Base-by-base conservation (phyloP, 805 yeast species). In the Lachancea sp. region DNA sequence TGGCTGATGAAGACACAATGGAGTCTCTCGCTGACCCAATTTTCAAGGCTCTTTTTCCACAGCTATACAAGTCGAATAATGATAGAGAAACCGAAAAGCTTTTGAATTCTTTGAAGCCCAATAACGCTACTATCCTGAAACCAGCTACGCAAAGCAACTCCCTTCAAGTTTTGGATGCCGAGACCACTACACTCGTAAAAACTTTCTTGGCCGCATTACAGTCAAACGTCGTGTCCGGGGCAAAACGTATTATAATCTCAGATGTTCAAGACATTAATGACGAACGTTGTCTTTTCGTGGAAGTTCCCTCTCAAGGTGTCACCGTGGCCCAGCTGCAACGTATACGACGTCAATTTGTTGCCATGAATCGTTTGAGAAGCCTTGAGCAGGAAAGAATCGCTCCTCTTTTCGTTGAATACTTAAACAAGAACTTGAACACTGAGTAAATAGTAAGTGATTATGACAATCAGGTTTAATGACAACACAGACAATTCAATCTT, bases 261-360 rank as follows among this genome's bases (percentile, higher is more conserved):
- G 59, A 58, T 15, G 48, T 54, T 6, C 63, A 72, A 5, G 68
- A 67, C 41, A 66, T 68, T 45, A 72, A 58, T 45, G 75, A 65
- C 20, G 63, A 58, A 2, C 47, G 49, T 5, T 69, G 70, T 11
- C 57, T 74, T 17, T 67, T 58, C 34, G 76, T 88, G 3, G 78
- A 76, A 15, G 64, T 91, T 56, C 96, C 96, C 2, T 56, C 77
- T 2, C 66, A 67, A 4, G 64, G 74, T 1, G 78, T 85, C 8
- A 77, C 86, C 12, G 70, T 81, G 33, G 86, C 96, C 0, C 89
- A 85, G 57, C 60, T 93, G 43, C 96, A 90, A 56, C 71, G 99
- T 49, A 69, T 87, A 12, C 73, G 95, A 62, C 74, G 99, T 54
- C 82, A 89, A 15, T 91, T 84, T 63, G 78, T 90, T n/a, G 72